Evolutionary conservation across 2,329 filamentous ascomycete species (phyloP), one percentile per base, ranked within the genome.

Genomic region (Paecilomyces sp.): DNA sequence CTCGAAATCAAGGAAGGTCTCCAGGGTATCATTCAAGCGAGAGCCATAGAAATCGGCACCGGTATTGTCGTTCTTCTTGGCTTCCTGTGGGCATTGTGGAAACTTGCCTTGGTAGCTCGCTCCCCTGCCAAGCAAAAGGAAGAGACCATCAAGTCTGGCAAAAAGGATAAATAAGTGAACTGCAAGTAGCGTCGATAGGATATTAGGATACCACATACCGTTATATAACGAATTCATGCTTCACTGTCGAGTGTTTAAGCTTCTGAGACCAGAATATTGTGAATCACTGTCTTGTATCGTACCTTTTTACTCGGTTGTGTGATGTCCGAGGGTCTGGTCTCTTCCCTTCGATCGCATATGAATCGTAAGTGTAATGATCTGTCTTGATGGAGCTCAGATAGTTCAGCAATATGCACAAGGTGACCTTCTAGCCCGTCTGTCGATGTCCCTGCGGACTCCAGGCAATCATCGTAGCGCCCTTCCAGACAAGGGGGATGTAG

Each of bases 11-110:
- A 79, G 30, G 77, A 79, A 18, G 76, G 79, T 2, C 69, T 71
- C 15, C 82, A 80, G 69, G 78, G 79, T 33, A 51, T 68, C 6
- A 70, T 70, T 59, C 61, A 64, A 22, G 63, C 67, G 22, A 66
- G 62, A 58, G 65, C 71, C 24, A 84, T 84, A 4, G 78, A 80
- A 63, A 54, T 74, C 3, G 80, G 85, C 3, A 92, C 89, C 0
- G 78, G 84, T 3, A 75, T 73, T 1, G 83, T 80, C 1, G 83
- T 92, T 12, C 62, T 80, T 1, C 65, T 87, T 47, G 89, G 89
- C 0, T 89, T 90, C 69, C 68, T 80, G n/a, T 92, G 88, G 86
- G 79, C 91, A 18, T 66, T 87, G 15, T 87, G 83, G 81, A 87
- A 83, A 69, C 72, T 90, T 51, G 69, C 68, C 3, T 55, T 65